phyloP scores from a whole-genome alignment of 768 basidiomycete species.

The Suillus lakei region DNA sequence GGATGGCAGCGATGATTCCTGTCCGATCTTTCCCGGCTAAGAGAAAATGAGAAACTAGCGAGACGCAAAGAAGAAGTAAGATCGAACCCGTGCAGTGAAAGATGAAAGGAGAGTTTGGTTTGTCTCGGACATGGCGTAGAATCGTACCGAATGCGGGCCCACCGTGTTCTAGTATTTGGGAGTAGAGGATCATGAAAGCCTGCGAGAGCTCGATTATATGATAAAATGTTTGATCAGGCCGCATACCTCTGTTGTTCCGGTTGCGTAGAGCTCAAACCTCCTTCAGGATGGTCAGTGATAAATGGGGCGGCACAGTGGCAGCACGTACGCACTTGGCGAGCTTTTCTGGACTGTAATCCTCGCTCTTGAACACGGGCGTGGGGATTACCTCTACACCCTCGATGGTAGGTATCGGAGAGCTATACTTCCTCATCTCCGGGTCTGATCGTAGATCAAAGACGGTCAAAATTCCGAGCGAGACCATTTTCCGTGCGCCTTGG shows the following conservation, averaged over 20 bases:
- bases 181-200: conserved; percentile 83
- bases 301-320: background rate
- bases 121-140: conserved; percentile 74
- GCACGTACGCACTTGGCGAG: conserved; percentile 80
- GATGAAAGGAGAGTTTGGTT: conserved; percentile 63
- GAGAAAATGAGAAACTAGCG: no score
- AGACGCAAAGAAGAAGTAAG: conserved; percentile 1
- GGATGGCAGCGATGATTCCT: conserved; percentile 72
- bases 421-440: conserved; percentile 78
- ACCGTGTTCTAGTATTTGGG: conserved; percentile 79
- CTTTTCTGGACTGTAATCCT: conserved; percentile 83
- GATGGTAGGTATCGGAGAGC: conserved; percentile 64
- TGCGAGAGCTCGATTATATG: conserved; percentile 29
- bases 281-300: conserved; percentile 21
- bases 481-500: conserved; percentile 64
- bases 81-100: conserved; percentile 77
- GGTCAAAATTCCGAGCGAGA: conserved; percentile 63
- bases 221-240: background rate
- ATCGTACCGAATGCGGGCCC: conserved; percentile 71
- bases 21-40: conserved; percentile 84
- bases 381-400: conserved; percentile 65
- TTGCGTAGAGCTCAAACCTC: conserved; percentile 68
- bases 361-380: conserved; percentile 65
- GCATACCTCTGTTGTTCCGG: conserved; percentile 75
- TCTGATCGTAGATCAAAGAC: conserved; percentile 83